Conservation (phyloP, 306 rosid species). For the Quercus wislizeni region DNA sequence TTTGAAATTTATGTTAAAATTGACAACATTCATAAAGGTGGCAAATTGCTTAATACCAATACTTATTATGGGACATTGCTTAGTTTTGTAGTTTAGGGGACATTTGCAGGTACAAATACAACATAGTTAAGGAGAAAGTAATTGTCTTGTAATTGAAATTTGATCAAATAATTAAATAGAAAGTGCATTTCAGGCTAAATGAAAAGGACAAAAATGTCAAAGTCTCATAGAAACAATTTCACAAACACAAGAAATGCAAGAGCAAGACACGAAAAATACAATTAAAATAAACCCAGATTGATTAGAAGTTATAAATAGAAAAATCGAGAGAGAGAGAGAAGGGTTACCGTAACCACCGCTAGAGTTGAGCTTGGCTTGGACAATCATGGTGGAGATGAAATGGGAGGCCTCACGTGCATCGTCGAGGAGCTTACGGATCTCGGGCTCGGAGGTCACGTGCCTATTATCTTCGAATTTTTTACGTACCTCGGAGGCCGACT, state of each 20-base stretch:
- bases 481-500: constrained; percentile 69
- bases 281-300: neutral
- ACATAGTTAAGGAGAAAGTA: too few relatives aligned
- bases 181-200: neutral
- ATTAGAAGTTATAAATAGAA: neutral
- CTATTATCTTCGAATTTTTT: constrained; percentile 73
- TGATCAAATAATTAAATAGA: too few relatives aligned
- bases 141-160: too few relatives aligned
- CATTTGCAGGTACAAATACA: too few relatives aligned
- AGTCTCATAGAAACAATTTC: neutral
- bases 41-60: too few relatives aligned
- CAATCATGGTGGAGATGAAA: constrained; percentile 77
- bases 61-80: too few relatives aligned
- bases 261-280: neutral
- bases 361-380: constrained; percentile 80
- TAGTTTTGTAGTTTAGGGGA: too few relatives aligned
- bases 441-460: constrained; percentile 50
- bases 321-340: too few relatives aligned
- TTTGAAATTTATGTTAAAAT: too few relatives aligned
- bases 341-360: constrained; percentile 59
- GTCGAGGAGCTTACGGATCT: constrained; percentile 69
- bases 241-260: constrained; percentile 36
- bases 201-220: neutral
- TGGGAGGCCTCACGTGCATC: constrained; percentile 80
- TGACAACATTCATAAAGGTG: too few relatives aligned